These are phyloP conservation scores for Backusella tarrabulga DNA, from an alignment of 192 early-diverging fungal genomes.

Conservation along the genomic window DNA sequence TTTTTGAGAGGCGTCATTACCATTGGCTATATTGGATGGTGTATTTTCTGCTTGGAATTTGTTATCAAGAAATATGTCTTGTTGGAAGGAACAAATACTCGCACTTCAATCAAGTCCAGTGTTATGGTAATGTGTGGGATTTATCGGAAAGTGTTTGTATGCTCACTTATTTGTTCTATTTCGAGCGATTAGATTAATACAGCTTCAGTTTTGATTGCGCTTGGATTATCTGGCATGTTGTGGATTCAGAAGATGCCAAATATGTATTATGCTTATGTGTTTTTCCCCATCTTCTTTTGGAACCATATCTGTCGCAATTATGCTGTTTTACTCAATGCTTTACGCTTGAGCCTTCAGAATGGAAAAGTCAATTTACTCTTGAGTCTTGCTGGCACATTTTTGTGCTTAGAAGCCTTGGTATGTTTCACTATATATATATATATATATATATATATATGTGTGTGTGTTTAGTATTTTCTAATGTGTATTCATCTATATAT, in stretches of 20 bases:
- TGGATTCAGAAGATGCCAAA: constrained; percentile 72
- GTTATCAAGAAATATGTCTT: constrained; percentile 69
- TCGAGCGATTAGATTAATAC: constrained; percentile 11
- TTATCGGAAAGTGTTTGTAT: background rate
- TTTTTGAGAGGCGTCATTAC: constrained; percentile 84
- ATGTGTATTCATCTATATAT: background rate
- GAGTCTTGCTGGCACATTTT: constrained; percentile 54
- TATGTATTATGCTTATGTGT: constrained; percentile 86
- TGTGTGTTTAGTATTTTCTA: background rate
- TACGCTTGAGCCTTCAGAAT: constrained; percentile 18
- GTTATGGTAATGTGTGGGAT: background rate
- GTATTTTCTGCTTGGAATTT: constrained; percentile 77
- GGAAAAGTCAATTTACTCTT: constrained; percentile 30
- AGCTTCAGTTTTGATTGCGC: background rate
- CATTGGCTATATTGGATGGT: constrained; percentile 90
- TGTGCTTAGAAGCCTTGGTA: constrained; percentile 78
- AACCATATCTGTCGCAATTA: constrained; percentile 49
- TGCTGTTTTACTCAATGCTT: constrained; percentile 21
- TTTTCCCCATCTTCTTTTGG: constrained; percentile 91
- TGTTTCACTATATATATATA: background rate
- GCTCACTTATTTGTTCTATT: background rate
- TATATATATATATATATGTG: background rate
- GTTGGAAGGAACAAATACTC: background rate
- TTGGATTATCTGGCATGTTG: constrained; percentile 53
- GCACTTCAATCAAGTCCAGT: background rate